Evolutionary conservation across 495 filamentous ascomycete species (phyloP), one percentile per base, ranked within the genome.

Genomic region (Tuber microsphaerosporum): DNA sequence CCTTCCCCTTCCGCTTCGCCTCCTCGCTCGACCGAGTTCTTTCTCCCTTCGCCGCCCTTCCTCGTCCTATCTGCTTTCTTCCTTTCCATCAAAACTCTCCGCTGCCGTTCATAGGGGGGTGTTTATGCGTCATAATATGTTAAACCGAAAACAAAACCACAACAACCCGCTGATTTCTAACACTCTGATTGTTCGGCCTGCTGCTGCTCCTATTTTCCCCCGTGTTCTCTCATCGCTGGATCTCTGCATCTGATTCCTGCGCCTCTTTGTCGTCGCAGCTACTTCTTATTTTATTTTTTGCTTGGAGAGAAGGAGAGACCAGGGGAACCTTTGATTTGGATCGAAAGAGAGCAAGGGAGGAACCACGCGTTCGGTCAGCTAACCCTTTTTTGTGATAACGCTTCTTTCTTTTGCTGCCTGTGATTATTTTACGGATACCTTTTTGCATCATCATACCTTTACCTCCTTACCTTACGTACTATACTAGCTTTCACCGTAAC

Each of bases 101-200:
- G 69, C 71, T 75, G 73, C 41, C 69, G 75, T 80, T 81, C 80
- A 81, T 77, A 75, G 79, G 71, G 70, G 70, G 70, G 75, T 80
- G 75, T 81, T 81, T 77, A 81, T 81, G 78, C 78, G 72, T 81
- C 78, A 78, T 78, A 77, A 75, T 74, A 81, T 79, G 77, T 79
- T 79, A 79, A 71, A 45, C 39, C 72, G 76, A 78, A 71, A 72
- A 79, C 77, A 78, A 79, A 79, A 79, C 77, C 56, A 79, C 72
- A 78, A 75, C 77, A 78, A 79, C 51, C 74, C 75, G 65, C 77
- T 79, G 73, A 79, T 71, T 70, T 77, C 56, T 70, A 51, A 39
- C 72, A 69, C 69, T 79, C 31, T 41, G 71, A 69, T 76, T 77
- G 69, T 73, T 69, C 71, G 61, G 75, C 71, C 78, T 79, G 73